Percentiles rank a stretch among this genome's conserved stretches.
These are phyloP conservation scores for Gastrolobium bilobum DNA, from an alignment of 306 rosid species.

Conservation along the genomic window DNA sequence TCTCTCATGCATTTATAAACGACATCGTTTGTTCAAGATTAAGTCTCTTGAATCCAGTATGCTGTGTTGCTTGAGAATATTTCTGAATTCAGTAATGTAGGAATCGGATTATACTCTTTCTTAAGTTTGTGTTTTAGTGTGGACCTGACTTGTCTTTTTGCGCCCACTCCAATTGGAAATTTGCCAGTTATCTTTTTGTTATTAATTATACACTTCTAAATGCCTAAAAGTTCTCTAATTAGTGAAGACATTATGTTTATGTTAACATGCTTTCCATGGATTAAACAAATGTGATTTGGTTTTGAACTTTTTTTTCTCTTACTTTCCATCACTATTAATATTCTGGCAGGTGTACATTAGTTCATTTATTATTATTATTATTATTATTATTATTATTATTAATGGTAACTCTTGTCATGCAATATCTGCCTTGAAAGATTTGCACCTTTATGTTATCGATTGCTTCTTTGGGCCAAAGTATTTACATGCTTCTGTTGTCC, in stretches of 20 bases:
- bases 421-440: constrained; percentile 19
- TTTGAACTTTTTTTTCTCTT: not conserved
- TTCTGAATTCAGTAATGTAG: constrained; percentile 20
- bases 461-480: not conserved
- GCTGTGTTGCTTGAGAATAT: constrained; percentile 25
- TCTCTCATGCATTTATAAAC: not conserved
- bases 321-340: constrained; percentile 7
- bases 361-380: not conserved
- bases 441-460: constrained; percentile 7
- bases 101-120: not conserved
- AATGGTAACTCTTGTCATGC: constrained; percentile 43
- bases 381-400: constrained; percentile 5
- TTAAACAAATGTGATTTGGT: not conserved
- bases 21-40: not conserved
- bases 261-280: not conserved
- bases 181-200: not conserved
- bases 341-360: not conserved
- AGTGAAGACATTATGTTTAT: not conserved
- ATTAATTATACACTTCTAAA: not conserved
- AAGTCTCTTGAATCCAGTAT: constrained; percentile 4
- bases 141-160: not conserved
- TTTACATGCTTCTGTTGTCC: constrained; percentile 12
- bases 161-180: not conserved
- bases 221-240: not conserved
- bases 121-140: not conserved